Percentiles rank a stretch among this genome's conserved stretches.
Conservation (phyloP, 140 eudicot species). For the Erigeron philadelphicus region DNA sequence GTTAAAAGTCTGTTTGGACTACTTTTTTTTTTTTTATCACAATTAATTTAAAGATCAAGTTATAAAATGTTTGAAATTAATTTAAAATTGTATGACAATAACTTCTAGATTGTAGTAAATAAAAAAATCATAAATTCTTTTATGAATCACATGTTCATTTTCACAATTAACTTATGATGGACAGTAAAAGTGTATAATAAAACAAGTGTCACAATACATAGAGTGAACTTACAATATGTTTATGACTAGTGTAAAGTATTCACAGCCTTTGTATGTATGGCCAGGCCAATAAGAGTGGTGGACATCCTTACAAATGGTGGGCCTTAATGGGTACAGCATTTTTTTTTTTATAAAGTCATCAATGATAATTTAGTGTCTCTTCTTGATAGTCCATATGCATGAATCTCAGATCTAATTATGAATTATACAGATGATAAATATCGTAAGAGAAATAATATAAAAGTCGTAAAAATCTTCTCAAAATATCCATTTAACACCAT, state of each 20-base stretch:
- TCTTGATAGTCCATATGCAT: conserved; percentile 29
- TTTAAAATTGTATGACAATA: too few species aligned
- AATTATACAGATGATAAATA: conserved; percentile 26
- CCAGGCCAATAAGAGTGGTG: conserved; percentile 42
- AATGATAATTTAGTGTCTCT: conserved; percentile 33
- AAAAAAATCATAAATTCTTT: too few species aligned
- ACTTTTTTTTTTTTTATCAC: too few species aligned
- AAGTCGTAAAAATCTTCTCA: too few species aligned
- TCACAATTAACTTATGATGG: not conserved
- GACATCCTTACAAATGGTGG: conserved; percentile 43
- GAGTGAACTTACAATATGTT: conserved; percentile 42
- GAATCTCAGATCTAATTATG: conserved; percentile 44
- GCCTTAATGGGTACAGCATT: conserved; percentile 8
- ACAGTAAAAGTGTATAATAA: not conserved
- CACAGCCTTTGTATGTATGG: conserved; percentile 44
- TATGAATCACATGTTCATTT: too few species aligned
- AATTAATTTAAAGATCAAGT: too few species aligned
- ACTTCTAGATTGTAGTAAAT: too few species aligned
- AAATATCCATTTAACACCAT: too few species aligned
- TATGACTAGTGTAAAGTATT: conserved; percentile 59
- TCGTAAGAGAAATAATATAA: not conserved
- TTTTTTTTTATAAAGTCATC: conserved; percentile 29
- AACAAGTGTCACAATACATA: conserved; percentile 12
- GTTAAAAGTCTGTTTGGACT: too few species aligned
- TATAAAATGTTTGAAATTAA: too few species aligned